These are phyloP conservation scores for Alloteropsis angusta DNA, from an alignment of 202 grass and related monocot genomes.

Conservation along the genomic window DNA sequence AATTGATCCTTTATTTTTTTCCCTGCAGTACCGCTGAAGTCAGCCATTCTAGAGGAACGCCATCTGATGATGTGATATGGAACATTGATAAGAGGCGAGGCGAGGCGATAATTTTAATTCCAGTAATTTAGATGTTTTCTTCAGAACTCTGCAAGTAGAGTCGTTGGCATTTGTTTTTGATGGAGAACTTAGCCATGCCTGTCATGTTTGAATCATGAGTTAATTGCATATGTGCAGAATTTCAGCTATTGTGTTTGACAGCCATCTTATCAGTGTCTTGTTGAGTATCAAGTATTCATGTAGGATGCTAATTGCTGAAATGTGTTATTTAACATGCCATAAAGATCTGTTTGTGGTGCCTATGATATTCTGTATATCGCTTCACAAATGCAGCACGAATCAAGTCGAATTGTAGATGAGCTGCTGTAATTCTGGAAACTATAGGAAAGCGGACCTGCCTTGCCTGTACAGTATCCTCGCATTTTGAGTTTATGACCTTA, in stretches of 20 bases:
- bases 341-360: background rate
- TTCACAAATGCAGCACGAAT: too few species aligned
- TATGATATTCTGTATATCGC: too few species aligned
- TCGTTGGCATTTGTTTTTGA: background rate
- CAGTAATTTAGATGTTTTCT: slow-evolving; percentile 34
- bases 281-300: background rate
- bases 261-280: background rate
- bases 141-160: background rate
- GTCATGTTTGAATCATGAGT: background rate
- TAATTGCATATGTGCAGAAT: background rate
- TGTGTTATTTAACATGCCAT: background rate
- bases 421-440: too few species aligned
- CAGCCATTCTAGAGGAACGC: background rate
- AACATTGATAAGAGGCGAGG: background rate
- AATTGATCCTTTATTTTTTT: background rate
- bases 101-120: slow-evolving; percentile 17
- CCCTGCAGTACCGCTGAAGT: slow-evolving; percentile 44
- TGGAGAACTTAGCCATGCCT: slow-evolving; percentile 5
- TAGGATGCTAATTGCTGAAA: background rate
- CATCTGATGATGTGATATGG: background rate
- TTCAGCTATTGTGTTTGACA: background rate
- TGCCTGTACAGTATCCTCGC: too few species aligned
- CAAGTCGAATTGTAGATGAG: too few species aligned
- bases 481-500: too few species aligned
- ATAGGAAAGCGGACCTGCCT: too few species aligned